Evolutionary conservation across 148 eudicot genomes (phyloP).

Genomic region (Camellia japonica): DNA sequence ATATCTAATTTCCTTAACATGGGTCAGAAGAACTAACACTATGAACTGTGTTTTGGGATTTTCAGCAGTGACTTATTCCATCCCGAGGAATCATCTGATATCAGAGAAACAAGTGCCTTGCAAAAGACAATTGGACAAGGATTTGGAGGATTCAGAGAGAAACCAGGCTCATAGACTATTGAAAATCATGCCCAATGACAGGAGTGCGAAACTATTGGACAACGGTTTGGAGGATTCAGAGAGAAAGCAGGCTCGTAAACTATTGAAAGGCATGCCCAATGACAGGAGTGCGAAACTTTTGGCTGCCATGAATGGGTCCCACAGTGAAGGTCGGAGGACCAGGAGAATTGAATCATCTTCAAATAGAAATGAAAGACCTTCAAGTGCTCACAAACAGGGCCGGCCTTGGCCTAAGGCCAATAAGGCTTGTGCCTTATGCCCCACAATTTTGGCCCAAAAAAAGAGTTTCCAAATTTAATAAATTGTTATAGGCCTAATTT

Average conservation of each 20-base stretch:
- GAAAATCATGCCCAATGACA: too few relatives aligned
- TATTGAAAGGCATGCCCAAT: slow-evolving; percentile 27
- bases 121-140: slow-evolving; percentile 37
- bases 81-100: slow-evolving; percentile 34
- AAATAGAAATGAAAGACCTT: slow-evolving; percentile 8
- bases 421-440: too few relatives aligned
- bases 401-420: background rate
- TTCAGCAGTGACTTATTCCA: slow-evolving; percentile 32
- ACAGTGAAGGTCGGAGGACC: slow-evolving; percentile 24
- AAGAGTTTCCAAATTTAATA: too few relatives aligned
- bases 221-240: slow-evolving; percentile 22
- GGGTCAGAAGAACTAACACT: slow-evolving; percentile 18
- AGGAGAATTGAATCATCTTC: slow-evolving; percentile 15
- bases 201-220: too few relatives aligned
- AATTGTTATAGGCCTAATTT: too few relatives aligned
- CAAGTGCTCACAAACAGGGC: slow-evolving; percentile 14
- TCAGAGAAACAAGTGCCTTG: slow-evolving; percentile 23
- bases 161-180: too few relatives aligned
- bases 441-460: too few relatives aligned
- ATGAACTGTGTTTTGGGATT: slow-evolving; percentile 14
- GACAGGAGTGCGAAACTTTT: slow-evolving; percentile 27
- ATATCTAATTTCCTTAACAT: background rate
- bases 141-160: background rate
- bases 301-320: slow-evolving; percentile 26
- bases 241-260: slow-evolving; percentile 40